phyloP scores from a whole-genome alignment of 1,284 basidiomycete genomes.

The Boletellus sp. region DNA sequence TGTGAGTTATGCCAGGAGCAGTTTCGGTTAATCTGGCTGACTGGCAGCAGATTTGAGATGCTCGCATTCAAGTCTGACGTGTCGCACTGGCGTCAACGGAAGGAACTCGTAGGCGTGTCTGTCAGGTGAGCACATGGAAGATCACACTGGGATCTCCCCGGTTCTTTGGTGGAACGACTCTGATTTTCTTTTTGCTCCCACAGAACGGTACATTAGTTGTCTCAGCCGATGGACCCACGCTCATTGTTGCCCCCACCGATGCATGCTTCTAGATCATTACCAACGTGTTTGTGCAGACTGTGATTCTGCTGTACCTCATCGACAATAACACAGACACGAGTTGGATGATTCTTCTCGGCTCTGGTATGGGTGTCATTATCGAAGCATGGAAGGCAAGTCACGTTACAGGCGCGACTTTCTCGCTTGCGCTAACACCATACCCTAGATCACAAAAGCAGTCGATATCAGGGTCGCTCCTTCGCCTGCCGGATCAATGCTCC shows the following conservation, averaged over 20 bases:
- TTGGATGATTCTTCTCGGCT: constrained; percentile 92
- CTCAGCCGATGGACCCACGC: constrained; percentile 9
- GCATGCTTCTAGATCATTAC: constrained; percentile 66
- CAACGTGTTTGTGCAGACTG: constrained; percentile 87
- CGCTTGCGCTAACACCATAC: constrained; percentile 11
- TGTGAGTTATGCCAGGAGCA: constrained; percentile 51
- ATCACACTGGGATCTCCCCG: no score
- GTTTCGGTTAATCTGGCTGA: constrained; percentile 4
- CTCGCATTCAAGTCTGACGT: constrained; percentile 94
- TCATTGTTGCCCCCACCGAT: constrained; percentile 10
- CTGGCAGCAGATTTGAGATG: constrained; percentile 77
- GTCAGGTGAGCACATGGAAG: constrained; percentile 49
- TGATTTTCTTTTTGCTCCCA: constrained; percentile 13
- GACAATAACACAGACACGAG: constrained; percentile 94
- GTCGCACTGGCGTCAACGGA: constrained; percentile 90
- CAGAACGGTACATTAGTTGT: constrained; percentile 41
- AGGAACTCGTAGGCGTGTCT: constrained; percentile 83
- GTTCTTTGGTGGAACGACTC: no score
- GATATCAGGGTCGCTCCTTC: constrained; percentile 70
- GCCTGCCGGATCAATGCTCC: constrained; percentile 60
- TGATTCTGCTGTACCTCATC: constrained; percentile 89
- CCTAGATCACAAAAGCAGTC: constrained; percentile 80
- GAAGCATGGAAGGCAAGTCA: constrained; percentile 90
- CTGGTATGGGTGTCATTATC: constrained; percentile 83
- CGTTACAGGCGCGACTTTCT: constrained; percentile 11